Evolutionary conservation across 148 eudicot genomes (phyloP).

Genomic region (Fagopyrum tataricum): DNA sequence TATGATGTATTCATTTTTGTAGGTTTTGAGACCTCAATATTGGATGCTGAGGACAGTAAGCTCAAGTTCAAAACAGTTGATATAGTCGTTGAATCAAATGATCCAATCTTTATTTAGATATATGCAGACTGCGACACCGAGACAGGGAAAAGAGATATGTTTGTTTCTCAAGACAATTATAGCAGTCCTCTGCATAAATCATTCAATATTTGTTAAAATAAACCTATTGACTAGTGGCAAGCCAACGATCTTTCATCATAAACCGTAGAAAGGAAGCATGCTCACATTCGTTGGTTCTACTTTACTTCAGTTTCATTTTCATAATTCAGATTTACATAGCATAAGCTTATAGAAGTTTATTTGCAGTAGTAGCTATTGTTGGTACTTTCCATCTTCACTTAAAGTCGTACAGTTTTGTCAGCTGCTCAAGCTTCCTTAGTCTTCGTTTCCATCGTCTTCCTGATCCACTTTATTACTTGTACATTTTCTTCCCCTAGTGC

Average conservation of each 20-base stretch:
- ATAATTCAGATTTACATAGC: too few species aligned
- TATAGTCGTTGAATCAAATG: conserved; percentile 55
- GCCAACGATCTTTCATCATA: background rate
- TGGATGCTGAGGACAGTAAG: conserved; percentile 10
- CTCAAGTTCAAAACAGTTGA: conserved; percentile 36
- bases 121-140: background rate
- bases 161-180: background rate
- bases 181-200: background rate
- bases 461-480: too few species aligned
- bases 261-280: background rate
- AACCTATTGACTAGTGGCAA: background rate
- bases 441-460: too few species aligned
- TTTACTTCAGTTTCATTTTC: background rate
- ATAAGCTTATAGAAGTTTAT: background rate
- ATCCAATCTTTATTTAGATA: conserved; percentile 21
- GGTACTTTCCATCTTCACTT: too few species aligned
- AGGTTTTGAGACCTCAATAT: conserved; percentile 10
- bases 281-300: background rate
- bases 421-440: background rate
- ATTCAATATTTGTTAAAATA: background rate
- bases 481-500: background rate
- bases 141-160: background rate
- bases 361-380: too few species aligned
- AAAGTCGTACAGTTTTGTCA: too few species aligned
- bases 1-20: background rate